Evolutionary conservation across 140 eudicot genomes (phyloP).

Genomic region (Anethum foeniculum): DNA sequence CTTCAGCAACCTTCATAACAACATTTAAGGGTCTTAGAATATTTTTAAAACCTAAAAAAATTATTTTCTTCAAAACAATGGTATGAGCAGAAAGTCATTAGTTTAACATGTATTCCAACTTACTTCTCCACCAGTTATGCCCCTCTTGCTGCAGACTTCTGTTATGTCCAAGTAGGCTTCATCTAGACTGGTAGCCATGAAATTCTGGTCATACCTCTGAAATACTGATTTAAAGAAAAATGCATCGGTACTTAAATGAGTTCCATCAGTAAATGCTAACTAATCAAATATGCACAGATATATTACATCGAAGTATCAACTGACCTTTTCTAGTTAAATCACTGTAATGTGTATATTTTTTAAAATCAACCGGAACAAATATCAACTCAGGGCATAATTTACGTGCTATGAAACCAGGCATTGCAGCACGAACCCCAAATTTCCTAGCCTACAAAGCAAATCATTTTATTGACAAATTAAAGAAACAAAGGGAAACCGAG

Average conservation of each 20-base stretch:
- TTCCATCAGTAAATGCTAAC: not conserved
- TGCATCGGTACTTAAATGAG: not conserved
- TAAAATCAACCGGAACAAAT: conserved; percentile 80
- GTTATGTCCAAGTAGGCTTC: conserved; percentile 97
- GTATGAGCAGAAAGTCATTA: not conserved
- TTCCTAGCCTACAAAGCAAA: conserved; percentile 67
- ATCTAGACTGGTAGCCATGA: conserved; percentile 85
- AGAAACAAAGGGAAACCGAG: conserved; percentile 7
- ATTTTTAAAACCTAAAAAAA: not conserved
- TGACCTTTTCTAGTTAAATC: conserved; percentile 86
- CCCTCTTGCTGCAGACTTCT: conserved; percentile 60
- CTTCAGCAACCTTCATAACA: conserved; percentile 68
- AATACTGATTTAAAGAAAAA: conserved; percentile 34
- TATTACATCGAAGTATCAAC: conserved; percentile 7
- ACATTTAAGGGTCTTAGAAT: not conserved
- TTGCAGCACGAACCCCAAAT: conserved; percentile 98
- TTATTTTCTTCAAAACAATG: not conserved
- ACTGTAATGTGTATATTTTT: conserved; percentile 80
- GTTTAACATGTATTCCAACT: conserved; percentile 17
- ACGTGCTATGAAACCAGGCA: conserved; percentile 98
- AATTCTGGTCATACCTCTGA: conserved; percentile 75
- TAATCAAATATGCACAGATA: not conserved
- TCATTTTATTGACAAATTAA: conserved; percentile 1
- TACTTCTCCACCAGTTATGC: conserved; percentile 65
- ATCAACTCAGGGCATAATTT: conserved; percentile 88